These are phyloP conservation scores for Chrysosporium queenslandicum DNA, from an alignment of 2,329 filamentous ascomycete genomes.

Conservation along the genomic window DNA sequence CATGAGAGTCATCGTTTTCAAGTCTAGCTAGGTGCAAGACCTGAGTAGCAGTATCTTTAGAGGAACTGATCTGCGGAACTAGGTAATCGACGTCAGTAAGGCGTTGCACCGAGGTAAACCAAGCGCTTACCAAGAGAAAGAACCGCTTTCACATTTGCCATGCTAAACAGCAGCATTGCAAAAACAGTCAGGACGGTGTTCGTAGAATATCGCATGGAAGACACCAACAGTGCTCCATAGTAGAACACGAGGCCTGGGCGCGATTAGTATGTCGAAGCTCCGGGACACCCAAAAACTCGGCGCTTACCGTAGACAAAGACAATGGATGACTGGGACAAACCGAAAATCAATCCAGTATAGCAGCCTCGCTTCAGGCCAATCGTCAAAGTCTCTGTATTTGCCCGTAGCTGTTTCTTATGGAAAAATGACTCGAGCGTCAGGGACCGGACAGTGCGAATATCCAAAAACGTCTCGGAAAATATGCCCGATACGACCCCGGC, in stretches of 20 bases:
- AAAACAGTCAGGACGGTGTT: slow-evolving; percentile 61
- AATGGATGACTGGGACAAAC: slow-evolving; percentile 62
- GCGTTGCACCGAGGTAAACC: not conserved
- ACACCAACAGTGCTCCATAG: slow-evolving; percentile 61
- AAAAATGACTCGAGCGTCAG: slow-evolving; percentile 68
- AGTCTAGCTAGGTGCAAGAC: slow-evolving; percentile 62
- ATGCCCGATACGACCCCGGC: slow-evolving; percentile 52
- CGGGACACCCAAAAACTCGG: not conserved
- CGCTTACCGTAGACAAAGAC: slow-evolving; percentile 53
- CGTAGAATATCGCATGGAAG: slow-evolving; percentile 41
- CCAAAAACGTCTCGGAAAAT: slow-evolving; percentile 64
- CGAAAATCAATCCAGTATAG: slow-evolving; percentile 62
- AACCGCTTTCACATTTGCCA: slow-evolving; percentile 61
- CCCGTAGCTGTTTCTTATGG: slow-evolving; percentile 48
- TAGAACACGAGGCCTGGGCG: slow-evolving; percentile 63
- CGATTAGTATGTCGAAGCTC: slow-evolving; percentile 8
- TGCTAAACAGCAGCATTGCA: slow-evolving; percentile 72
- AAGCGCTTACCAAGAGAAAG: slow-evolving; percentile 49
- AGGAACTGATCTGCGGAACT: slow-evolving; percentile 69
- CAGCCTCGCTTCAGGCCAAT: slow-evolving; percentile 57
- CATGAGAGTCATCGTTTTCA: slow-evolving; percentile 46
- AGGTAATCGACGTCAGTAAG: slow-evolving; percentile 7
- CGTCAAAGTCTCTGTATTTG: slow-evolving; percentile 44
- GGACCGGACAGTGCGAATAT: slow-evolving; percentile 67
- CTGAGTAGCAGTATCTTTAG: slow-evolving; percentile 60